Percentiles rank a stretch among this genome's conserved stretches.
phyloP scores from a whole-genome alignment of 2,329 filamentous ascomycete genomes.

The Monascus ruber region DNA sequence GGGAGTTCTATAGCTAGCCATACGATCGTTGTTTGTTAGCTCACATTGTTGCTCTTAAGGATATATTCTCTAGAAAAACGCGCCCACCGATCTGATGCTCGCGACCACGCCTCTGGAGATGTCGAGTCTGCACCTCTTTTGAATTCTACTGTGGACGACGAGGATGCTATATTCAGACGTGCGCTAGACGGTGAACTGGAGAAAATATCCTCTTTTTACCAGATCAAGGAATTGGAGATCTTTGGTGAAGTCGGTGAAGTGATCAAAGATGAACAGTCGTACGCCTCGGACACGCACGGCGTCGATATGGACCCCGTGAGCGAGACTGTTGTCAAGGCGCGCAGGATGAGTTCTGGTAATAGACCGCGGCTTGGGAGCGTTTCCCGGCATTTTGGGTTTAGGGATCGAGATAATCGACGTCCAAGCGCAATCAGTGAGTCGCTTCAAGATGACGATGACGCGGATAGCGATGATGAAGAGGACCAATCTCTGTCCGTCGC shows the following conservation, averaged over 20 bases:
- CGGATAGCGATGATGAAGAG: conserved; percentile 46
- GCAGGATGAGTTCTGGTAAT: conserved; percentile 30
- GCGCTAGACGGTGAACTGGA: conserved; percentile 82
- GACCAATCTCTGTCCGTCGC: conserved; percentile 31
- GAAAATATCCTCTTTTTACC: conserved; percentile 87
- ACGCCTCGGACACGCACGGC: conserved; percentile 47
- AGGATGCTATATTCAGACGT: conserved; percentile 69
- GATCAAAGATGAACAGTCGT: conserved; percentile 60
- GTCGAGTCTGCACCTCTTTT: conserved; percentile 79
- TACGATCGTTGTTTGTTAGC: background rate
- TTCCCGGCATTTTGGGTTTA: conserved; percentile 40
- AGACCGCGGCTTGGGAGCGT: conserved; percentile 38
- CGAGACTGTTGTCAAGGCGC: conserved; percentile 31
- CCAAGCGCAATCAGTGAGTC: conserved; percentile 34
- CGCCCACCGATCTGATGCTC: conserved; percentile 45
- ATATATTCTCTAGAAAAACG: conserved; percentile 93
- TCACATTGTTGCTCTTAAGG: conserved; percentile 32
- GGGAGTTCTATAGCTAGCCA: conserved; percentile 3
- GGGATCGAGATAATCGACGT: conserved; percentile 30
- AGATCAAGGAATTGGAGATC: conserved; percentile 78
- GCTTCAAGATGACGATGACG: conserved; percentile 42
- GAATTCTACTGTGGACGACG: conserved; percentile 47
- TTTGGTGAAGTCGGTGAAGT: conserved; percentile 68
- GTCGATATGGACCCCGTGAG: conserved; percentile 33
- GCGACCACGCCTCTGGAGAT: conserved; percentile 47